Conservation (phyloP, 2,329 filamentous ascomycete genomes). For the Claviceps pazoutovae region DNA sequence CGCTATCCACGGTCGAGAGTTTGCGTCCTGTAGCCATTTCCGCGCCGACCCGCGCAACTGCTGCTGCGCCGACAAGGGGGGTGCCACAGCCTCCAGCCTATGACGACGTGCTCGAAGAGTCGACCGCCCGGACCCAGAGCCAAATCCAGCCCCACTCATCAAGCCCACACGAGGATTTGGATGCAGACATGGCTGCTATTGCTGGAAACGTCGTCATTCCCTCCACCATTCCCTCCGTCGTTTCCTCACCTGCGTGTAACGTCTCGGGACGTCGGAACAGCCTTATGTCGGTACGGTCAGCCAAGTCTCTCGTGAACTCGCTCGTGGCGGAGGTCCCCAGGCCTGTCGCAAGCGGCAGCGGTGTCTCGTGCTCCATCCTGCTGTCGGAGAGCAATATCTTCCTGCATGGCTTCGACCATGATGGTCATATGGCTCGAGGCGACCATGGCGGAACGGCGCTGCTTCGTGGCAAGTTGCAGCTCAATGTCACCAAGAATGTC, state of each 20-base stretch:
- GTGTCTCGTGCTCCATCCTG: conserved; percentile 58
- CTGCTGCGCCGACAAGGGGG: conserved; percentile 6
- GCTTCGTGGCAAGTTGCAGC: conserved; percentile 66
- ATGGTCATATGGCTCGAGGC: conserved; percentile 38
- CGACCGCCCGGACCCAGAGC: conserved; percentile 4
- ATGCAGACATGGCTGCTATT: conserved; percentile 11
- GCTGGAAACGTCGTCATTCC: conserved; percentile 8
- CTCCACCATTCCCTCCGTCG: not conserved
- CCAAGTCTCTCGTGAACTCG: conserved; percentile 37
- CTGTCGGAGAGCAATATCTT: conserved; percentile 72
- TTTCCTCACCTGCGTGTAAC: conserved; percentile 12
- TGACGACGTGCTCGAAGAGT: conserved; percentile 16
- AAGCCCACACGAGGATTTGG: not conserved
- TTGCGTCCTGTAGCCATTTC: not conserved
- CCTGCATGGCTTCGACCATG: conserved; percentile 64
- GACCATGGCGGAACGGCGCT: conserved; percentile 63
- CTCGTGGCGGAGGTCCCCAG: conserved; percentile 46
- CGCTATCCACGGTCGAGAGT: conserved; percentile 1
- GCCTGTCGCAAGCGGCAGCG: conserved; percentile 66
- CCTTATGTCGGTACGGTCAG: conserved; percentile 34
- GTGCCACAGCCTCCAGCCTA: conserved; percentile 14
- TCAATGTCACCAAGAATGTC: conserved; percentile 74
- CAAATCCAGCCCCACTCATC: conserved; percentile 2
- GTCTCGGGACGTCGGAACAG: conserved; percentile 29
- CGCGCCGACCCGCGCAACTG: not conserved